Conservation (phyloP, 73 alveolate species). For the Tetrahymena borealis region DNA sequence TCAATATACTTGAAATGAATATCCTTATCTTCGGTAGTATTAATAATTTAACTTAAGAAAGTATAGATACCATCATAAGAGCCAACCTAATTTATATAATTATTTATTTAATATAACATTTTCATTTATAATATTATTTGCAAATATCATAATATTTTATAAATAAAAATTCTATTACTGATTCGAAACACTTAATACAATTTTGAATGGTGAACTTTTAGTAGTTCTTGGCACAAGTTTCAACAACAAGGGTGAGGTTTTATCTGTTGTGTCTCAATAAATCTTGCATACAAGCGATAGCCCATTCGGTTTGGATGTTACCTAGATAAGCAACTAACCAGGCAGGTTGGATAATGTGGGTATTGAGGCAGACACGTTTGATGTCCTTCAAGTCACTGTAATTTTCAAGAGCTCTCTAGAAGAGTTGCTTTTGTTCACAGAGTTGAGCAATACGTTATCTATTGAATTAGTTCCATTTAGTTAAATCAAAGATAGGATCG, state of each 20-base stretch:
- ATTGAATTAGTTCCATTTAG: conserved; percentile 88
- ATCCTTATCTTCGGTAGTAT: conserved; percentile 94
- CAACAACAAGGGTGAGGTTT: conserved; percentile 89
- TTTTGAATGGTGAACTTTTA: conserved; percentile 83
- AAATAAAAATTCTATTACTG: conserved; percentile 45
- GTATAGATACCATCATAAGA: conserved; percentile 88
- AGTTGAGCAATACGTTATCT: conserved; percentile 90
- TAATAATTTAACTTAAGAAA: conserved; percentile 87
- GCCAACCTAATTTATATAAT: neutral
- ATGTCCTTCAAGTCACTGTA: conserved; percentile 86
- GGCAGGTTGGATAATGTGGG: conserved; percentile 87
- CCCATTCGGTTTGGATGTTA: conserved; percentile 81
- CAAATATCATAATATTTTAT: neutral
- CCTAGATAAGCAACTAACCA: conserved; percentile 78
- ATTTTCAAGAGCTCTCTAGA: conserved; percentile 94
- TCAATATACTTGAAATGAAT: conserved; percentile 97
- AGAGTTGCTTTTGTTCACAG: conserved; percentile 93
- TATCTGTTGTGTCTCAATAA: conserved; percentile 88
- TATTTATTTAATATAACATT: no score
- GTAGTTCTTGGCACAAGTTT: conserved; percentile 85
- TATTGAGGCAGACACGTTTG: conserved; percentile 91
- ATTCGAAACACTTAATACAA: conserved; percentile 85
- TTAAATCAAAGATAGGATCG: conserved; percentile 87
- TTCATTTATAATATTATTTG: no score
- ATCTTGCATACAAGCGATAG: conserved; percentile 83